Evolutionary conservation across 1,284 basidiomycete genomes (phyloP).

Genomic region (Sporisorium sorghi): DNA sequence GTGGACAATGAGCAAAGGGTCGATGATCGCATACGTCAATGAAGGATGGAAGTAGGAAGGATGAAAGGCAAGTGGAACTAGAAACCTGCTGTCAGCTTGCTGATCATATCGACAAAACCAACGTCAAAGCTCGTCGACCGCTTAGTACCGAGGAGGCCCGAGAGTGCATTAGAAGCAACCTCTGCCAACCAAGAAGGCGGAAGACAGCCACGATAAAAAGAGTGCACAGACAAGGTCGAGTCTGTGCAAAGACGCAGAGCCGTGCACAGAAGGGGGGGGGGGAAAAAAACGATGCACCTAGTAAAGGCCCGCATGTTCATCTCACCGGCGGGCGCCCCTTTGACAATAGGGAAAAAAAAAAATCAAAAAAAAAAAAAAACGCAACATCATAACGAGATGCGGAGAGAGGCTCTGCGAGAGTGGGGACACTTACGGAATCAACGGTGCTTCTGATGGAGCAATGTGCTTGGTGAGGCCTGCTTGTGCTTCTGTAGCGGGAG

Average conservation of each 20-base stretch:
- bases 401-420: not conserved
- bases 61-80: not conserved
- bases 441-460: constrained; percentile 6
- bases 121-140: not conserved
- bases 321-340: constrained; percentile 9
- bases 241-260: constrained; percentile 6
- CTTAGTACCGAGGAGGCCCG: not conserved
- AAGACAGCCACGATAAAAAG: not conserved
- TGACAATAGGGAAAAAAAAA: constrained; percentile 7
- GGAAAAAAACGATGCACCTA: constrained; percentile 8
- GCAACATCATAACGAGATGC: constrained; percentile 3
- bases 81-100: not conserved
- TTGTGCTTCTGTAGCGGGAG: constrained; percentile 10
- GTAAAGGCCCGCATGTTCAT: constrained; percentile 14
- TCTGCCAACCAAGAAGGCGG: not conserved
- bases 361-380: too few species aligned
- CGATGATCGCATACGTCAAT: not conserved
- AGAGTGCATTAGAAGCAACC: not conserved
- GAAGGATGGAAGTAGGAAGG: not conserved
- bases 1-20: not conserved
- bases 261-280: constrained; percentile 5
- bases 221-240: constrained; percentile 9
- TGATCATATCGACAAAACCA: not conserved
- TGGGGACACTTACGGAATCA: constrained; percentile 26
- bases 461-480: constrained; percentile 14